A percentile compares a stretch with the other conserved stretches of the same genome.
Conservation (phyloP, 1,284 basidiomycete species). For the Pisolithus thermaeus region DNA sequence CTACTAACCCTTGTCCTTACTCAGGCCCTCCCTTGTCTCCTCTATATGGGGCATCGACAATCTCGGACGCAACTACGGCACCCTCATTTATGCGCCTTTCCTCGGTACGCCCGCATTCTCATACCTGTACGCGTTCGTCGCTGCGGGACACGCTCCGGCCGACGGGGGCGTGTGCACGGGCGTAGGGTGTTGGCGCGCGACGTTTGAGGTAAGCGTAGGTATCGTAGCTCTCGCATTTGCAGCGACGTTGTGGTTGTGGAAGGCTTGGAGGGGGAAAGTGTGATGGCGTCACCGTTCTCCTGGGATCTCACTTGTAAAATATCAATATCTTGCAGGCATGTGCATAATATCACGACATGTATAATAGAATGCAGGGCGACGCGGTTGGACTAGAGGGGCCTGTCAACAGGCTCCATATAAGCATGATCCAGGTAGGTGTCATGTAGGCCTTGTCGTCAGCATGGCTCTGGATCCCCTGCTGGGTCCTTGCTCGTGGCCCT, state of each 20-base stretch:
- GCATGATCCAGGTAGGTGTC: too few species aligned
- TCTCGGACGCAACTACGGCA: constrained; percentile 68
- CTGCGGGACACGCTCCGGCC: constrained; percentile 40
- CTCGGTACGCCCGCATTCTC: constrained; percentile 69
- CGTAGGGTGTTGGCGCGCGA: constrained; percentile 54
- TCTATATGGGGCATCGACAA: constrained; percentile 65
- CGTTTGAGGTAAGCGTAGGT: constrained; percentile 49
- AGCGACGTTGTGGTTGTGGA: constrained; percentile 50
- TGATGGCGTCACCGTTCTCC: constrained; percentile 18
- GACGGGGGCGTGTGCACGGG: constrained; percentile 49
- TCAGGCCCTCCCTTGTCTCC: constrained; percentile 62
- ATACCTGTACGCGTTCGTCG: constrained; percentile 66
- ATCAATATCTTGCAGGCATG: too few species aligned
- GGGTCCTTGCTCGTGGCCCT: too few species aligned
- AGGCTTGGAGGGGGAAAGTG: constrained; percentile 52
- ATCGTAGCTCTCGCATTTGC: constrained; percentile 40
- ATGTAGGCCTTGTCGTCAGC: too few species aligned
- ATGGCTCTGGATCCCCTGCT: too few species aligned
- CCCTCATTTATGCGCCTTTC: constrained; percentile 68
- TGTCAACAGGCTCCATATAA: too few species aligned
- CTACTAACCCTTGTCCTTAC: not conserved
- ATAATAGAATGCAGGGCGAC: too few species aligned
- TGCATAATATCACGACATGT: too few species aligned
- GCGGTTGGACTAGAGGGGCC: too few species aligned
- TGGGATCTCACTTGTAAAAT: too few species aligned